Evolutionary conservation across 768 basidiomycete species (phyloP), one percentile per base, ranked within the genome.

Genomic region (Mycena galericulata): DNA sequence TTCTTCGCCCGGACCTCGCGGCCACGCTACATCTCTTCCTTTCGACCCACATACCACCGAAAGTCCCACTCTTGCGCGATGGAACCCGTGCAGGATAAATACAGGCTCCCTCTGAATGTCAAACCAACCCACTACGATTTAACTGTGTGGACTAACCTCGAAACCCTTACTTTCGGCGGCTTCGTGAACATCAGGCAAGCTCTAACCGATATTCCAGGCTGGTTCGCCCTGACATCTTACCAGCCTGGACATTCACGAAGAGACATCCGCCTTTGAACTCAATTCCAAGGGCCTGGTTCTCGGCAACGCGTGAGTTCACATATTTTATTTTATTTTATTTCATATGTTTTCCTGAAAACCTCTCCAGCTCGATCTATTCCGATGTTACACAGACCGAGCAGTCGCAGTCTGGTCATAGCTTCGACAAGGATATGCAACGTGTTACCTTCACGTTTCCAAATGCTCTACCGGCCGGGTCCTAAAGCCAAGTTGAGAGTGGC

Each of bases 81-180:
- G 72, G 45, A 62, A 17, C 51, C 60, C 3, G 62, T 73, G 12
- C 72, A 77, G 15, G 77, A 83, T 72, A 76, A 83, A 62, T 87
- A 87, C 73, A 89, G 93, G 72, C 86, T 95, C 59, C 92, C 92
- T 22, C 83, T 84, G 1, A 80, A 89, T 70, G 86, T 92, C 60
- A 88, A 85, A 73, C 90, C 94, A 15, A 85, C 79, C 9, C 93
- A 96, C 76, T 97, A 96, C 78, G 91, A 93, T 72, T 75, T 96
- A 55, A 89, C 88, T 50, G 81, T 96, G 76, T 89, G 87, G 74
- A 96, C 95, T 4, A 94, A 98, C 80, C 88, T 98, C 58, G 86
- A 91, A 62, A 85, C 84, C n/a, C 85, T 89, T 67, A 86, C 81
- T 12, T 99, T 96, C 77, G 83, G 88, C 46, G 97, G 97, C 46